Evolutionary conservation across 2,329 filamentous ascomycete genomes (phyloP).

Genomic region (Xylaria polymorpha): DNA sequence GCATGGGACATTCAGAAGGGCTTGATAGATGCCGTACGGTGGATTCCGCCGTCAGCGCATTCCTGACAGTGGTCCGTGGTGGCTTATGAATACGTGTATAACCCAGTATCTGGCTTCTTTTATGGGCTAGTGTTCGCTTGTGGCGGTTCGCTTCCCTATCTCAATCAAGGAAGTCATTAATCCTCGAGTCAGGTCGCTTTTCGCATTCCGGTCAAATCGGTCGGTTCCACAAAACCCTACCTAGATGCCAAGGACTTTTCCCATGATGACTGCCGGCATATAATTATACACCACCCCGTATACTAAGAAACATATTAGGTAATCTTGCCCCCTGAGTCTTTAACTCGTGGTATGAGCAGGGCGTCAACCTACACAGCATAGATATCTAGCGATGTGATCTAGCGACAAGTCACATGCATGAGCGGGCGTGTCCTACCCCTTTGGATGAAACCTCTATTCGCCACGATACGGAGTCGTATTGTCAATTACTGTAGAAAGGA

Average conservation of each 20-base stretch:
- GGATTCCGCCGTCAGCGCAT: constrained; percentile 8
- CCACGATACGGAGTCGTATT: not conserved
- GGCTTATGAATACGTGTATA: not conserved
- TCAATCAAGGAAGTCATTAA: not conserved
- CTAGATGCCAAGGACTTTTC: not conserved
- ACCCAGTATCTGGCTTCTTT: not conserved
- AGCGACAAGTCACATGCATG: not conserved
- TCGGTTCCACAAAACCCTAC: not conserved
- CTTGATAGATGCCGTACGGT: not conserved
- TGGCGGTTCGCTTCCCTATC: not conserved
- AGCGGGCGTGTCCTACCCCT: not conserved
- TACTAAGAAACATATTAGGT: not conserved
- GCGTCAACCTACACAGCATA: not conserved
- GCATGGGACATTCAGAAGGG: constrained; percentile 4
- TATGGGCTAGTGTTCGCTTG: not conserved
- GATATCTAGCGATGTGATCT: not conserved
- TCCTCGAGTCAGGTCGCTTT: not conserved
- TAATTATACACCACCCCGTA: not conserved
- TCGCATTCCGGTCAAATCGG: constrained; percentile 3
- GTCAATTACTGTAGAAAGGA: not conserved
- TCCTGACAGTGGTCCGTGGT: not conserved
- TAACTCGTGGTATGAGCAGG: not conserved
- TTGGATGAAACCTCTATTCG: not conserved
- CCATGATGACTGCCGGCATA: not conserved
- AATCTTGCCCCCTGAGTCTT: not conserved